Percentiles rank a stretch among this genome's conserved stretches.
These are phyloP conservation scores for Narthecium ossifragum DNA, from an alignment of 106 monocot genomes.

Conservation along the genomic window DNA sequence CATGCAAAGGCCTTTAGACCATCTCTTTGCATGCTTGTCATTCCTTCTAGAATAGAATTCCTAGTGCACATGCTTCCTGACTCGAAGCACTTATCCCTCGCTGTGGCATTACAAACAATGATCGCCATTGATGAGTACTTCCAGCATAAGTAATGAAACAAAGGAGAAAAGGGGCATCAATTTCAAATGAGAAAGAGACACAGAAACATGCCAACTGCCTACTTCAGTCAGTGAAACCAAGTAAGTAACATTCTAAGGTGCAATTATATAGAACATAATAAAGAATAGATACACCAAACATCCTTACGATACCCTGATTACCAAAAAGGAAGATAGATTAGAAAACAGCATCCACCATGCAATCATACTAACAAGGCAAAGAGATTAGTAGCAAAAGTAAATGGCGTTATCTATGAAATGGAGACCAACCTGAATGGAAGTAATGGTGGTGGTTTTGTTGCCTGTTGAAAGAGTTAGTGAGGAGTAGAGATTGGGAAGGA, in stretches of 20 bases:
- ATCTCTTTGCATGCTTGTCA: slow-evolving; percentile 8
- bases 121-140: not conserved
- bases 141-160: not conserved
- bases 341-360: not conserved
- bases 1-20: slow-evolving; percentile 1
- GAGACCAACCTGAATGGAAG: not conserved
- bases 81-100: slow-evolving; percentile 14
- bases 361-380: not conserved
- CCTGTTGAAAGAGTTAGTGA: too few relatives aligned
- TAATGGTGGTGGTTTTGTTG: not conserved
- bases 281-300: not conserved
- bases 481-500: not conserved
- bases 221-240: not conserved
- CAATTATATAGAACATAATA: not conserved
- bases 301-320: not conserved
- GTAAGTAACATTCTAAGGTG: not conserved
- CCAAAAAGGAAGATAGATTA: too few relatives aligned
- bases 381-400: too few relatives aligned
- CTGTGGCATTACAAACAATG: slow-evolving; percentile 14
- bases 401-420: not conserved
- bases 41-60: slow-evolving; percentile 17
- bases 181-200: not conserved
- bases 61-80: slow-evolving; percentile 18
- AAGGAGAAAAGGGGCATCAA: not conserved
- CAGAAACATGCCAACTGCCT: not conserved